Conservation (phyloP, 352 stramenopile species). For the Thalassiosira delicatula region DNA sequence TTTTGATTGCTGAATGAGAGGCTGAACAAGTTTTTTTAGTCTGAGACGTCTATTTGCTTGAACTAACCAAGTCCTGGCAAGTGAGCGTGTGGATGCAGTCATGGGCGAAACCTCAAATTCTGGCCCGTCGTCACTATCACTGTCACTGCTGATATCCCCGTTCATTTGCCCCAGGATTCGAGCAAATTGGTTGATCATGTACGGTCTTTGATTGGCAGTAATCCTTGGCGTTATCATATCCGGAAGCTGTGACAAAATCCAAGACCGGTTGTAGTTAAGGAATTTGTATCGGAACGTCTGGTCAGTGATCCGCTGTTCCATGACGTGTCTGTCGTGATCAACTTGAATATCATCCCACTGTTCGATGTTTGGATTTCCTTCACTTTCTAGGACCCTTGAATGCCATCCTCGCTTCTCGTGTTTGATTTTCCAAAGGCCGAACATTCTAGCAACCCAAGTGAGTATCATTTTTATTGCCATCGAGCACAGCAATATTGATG, state of each 20-base stretch:
- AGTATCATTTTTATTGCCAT: conserved; percentile 84
- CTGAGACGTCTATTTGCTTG: conserved; percentile 87
- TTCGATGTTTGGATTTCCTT: conserved; percentile 89
- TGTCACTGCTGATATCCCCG: conserved; percentile 88
- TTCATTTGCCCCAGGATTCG: conserved; percentile 94
- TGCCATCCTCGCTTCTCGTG: conserved; percentile 96
- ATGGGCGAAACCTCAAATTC: conserved; percentile 92
- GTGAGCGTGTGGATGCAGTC: conserved; percentile 88
- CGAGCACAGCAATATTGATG: conserved; percentile 60
- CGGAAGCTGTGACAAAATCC: conserved; percentile 94
- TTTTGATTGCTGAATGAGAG: conserved; percentile 89
- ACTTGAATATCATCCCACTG: conserved; percentile 92
- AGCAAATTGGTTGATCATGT: conserved; percentile 94
- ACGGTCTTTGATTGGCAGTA: conserved; percentile 89
- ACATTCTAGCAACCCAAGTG: conserved; percentile 87
- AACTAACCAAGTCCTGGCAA: conserved; percentile 92
- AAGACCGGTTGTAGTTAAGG: conserved; percentile 96
- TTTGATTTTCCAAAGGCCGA: conserved; percentile 95
- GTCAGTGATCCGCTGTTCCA: conserved; percentile 95
- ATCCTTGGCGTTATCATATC: conserved; percentile 94
- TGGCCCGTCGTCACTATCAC: conserved; percentile 87
- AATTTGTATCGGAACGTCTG: conserved; percentile 98
- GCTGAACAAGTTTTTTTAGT: conserved; percentile 89
- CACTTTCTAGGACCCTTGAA: conserved; percentile 87
- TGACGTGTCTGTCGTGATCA: conserved; percentile 94